These are phyloP conservation scores for Diplotaxis tenuifolia DNA, from an alignment of 345 rosid species.

Conservation along the genomic window DNA sequence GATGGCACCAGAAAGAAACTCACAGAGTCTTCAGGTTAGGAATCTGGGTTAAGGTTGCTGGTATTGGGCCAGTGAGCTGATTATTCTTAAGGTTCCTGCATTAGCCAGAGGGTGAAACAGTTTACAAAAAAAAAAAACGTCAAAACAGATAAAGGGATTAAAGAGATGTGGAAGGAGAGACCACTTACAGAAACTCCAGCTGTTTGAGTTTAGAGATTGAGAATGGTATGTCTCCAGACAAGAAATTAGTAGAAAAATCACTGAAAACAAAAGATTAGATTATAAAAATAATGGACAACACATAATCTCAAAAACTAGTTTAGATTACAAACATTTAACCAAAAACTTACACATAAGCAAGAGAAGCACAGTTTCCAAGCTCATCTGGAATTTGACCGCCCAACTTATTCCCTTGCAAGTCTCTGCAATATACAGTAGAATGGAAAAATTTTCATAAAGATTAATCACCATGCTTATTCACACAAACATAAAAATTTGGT, in stretches of 20 bases:
- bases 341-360: constrained; percentile 52
- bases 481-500: neutral
- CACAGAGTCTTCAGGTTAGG: constrained; percentile 84
- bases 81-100: constrained; percentile 77
- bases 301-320: neutral
- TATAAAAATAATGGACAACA: neutral
- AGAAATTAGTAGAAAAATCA: constrained; percentile 67
- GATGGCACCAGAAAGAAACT: constrained; percentile 26
- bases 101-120: neutral
- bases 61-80: constrained; percentile 84
- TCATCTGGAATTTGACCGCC: constrained; percentile 93
- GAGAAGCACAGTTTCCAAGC: constrained; percentile 79
- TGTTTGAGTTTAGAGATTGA: constrained; percentile 81
- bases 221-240: constrained; percentile 86
- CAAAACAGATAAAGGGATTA: neutral
- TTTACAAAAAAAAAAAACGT: no score
- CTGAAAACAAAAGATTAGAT: constrained; percentile 41
- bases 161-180: neutral
- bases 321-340: neutral
- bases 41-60: constrained; percentile 85
- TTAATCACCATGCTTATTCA: neutral
- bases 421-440: constrained; percentile 49
- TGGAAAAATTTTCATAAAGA: neutral
- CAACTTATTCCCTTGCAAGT: constrained; percentile 72
- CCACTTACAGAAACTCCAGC: constrained; percentile 60